Conservation (phyloP, 2,329 filamentous ascomycete genomes). For the Neonectria hederae region DNA sequence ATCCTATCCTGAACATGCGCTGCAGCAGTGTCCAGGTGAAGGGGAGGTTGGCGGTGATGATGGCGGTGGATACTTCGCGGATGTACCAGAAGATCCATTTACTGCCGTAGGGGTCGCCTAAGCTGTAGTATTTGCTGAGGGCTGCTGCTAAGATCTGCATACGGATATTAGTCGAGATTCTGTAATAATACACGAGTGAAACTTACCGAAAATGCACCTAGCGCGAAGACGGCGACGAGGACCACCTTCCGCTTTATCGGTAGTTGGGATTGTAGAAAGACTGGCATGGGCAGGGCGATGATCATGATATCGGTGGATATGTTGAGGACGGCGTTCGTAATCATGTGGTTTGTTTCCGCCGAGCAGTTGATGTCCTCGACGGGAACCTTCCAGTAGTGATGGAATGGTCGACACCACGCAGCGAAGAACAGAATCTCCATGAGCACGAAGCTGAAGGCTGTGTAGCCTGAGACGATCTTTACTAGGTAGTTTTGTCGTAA, state of each 20-base stretch:
- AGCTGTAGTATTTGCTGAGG: constrained; percentile 54
- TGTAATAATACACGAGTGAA: background rate
- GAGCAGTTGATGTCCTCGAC: constrained; percentile 52
- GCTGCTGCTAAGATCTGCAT: constrained; percentile 37
- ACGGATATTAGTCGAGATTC: background rate
- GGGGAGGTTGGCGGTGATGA: constrained; percentile 56
- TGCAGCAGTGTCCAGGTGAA: constrained; percentile 56
- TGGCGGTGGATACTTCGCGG: constrained; percentile 56
- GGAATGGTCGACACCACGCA: constrained; percentile 30
- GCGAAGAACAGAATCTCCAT: constrained; percentile 60
- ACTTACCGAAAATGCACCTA: constrained; percentile 56
- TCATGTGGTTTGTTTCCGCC: constrained; percentile 63
- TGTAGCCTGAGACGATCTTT: constrained; percentile 57
- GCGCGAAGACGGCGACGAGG: constrained; percentile 55
- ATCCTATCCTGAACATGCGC: constrained; percentile 46
- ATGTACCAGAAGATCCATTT: constrained; percentile 58
- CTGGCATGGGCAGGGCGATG: constrained; percentile 63
- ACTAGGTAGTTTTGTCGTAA: constrained; percentile 55
- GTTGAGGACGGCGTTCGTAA: constrained; percentile 66
- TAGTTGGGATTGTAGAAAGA: constrained; percentile 59
- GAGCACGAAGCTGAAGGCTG: constrained; percentile 52
- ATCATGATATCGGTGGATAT: constrained; percentile 68
- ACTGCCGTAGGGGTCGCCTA: constrained; percentile 50
- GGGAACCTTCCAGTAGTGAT: constrained; percentile 21
- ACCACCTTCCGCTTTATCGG: constrained; percentile 60